These are phyloP conservation scores for Trichopus zeylanicus DNA, from an alignment of 116 monocot genomes.

Conservation along the genomic window DNA sequence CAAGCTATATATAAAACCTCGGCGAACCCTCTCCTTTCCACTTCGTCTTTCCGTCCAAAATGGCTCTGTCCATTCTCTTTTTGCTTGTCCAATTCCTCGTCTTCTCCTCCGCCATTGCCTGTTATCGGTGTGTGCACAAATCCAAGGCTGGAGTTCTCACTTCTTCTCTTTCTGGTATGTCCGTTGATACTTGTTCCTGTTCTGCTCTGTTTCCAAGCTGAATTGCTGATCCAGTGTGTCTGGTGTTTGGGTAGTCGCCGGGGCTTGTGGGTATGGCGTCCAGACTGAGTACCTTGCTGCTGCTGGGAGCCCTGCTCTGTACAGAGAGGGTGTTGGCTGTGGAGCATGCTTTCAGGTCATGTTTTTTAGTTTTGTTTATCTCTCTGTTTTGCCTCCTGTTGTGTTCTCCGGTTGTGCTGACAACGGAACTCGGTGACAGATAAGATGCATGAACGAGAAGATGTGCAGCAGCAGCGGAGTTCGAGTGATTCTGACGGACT, in stretches of 20 bases:
- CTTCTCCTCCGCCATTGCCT: slow-evolving; percentile 31
- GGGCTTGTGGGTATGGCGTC: slow-evolving; percentile 64
- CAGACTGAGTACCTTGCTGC: slow-evolving; percentile 32
- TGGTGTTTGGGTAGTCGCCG: slow-evolving; percentile 17
- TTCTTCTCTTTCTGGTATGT: slow-evolving; percentile 40
- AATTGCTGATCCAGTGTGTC: neutral
- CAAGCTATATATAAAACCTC: no score
- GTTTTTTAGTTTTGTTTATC: neutral
- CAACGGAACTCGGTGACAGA: no score
- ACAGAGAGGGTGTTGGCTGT: slow-evolving; percentile 50
- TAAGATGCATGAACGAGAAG: slow-evolving; percentile 37
- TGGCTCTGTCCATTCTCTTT: slow-evolving; percentile 7
- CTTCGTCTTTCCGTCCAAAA: no score
- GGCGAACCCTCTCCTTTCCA: no score
- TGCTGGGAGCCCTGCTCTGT: slow-evolving; percentile 25
- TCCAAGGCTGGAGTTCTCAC: slow-evolving; percentile 50
- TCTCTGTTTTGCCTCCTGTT: neutral
- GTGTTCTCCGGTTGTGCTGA: no score
- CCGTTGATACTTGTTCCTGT: no score
- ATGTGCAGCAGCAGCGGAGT: slow-evolving; percentile 24
- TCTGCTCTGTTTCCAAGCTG: neutral
- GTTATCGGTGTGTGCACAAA: slow-evolving; percentile 54
- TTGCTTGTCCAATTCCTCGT: slow-evolving; percentile 18
- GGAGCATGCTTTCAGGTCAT: slow-evolving; percentile 66
- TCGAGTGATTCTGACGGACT: slow-evolving; percentile 30